Evolutionary conservation across 2,329 filamentous ascomycete species (phyloP), one percentile per base, ranked within the genome.

Genomic region (Fusarium sp.): DNA sequence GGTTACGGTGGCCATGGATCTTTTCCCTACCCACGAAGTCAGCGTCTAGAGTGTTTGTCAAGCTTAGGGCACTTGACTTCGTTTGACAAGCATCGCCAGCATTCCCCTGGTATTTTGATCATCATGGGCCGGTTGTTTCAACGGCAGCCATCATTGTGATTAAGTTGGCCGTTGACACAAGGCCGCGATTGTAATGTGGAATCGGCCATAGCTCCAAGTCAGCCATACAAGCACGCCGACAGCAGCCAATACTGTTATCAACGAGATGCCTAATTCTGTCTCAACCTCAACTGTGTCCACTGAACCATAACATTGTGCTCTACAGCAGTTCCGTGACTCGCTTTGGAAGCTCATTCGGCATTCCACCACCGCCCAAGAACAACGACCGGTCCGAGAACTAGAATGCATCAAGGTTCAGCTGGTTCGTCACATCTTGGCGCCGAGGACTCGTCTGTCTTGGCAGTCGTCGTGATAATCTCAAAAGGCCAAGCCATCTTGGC

Each of bases 361-460:
- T 58, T 55, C 58, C 65, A 66, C 48, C 40, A 54, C 60, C 43
- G 41, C 56, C 47, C 50, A 47, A 37, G 29, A 60, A 20, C 21
- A 41, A 36, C 46, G 29, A 36, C 42, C 47, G 27, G 42, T 58
- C 39, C 56, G 58, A 70, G 51, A 63, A 53, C 46, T 49, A 54
- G 58, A 67, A 46, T n/a, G 49, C 31, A 72, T 45, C 71, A 73
- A 73, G 65, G 71, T 73, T 73, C 50, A 60, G 60, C 51, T 62
- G 47, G 46, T 53, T 47, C 35, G 42, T 63, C 47, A 58, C 56
- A 63, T 31, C 57, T 61, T 49, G 54, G 66, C 61, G 55, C 60
- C 66, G 42, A 59, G 56, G 49, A 46, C 51, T 48, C 46, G 40
- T 49, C 29, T 37, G 23, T 43, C 41, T 63, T 69, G 48, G 65